A percentile compares a stretch with the other conserved stretches of the same genome.
Conservation (phyloP, 495 filamentous ascomycete genomes). For the Penicilliopsis zonata region DNA sequence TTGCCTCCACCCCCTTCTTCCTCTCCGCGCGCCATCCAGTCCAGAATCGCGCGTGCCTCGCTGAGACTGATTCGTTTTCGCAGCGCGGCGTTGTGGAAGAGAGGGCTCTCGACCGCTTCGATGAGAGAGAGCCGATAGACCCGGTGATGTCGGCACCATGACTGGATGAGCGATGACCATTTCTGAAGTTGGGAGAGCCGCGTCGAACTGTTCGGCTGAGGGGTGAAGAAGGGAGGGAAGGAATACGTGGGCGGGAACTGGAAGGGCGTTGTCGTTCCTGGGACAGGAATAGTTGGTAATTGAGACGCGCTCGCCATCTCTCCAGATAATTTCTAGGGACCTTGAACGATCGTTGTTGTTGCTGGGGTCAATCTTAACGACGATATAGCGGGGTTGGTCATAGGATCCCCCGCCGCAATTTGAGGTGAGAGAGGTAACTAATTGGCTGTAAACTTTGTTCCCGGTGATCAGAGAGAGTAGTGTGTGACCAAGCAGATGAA, state of each 20-base stretch:
- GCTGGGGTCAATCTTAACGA: too few species aligned
- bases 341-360: too few species aligned
- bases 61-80: constrained; percentile 43
- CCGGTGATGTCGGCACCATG: constrained; percentile 69
- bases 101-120: constrained; percentile 43
- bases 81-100: constrained; percentile 43
- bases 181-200: constrained; percentile 64
- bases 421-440: too few species aligned
- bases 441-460: too few species aligned
- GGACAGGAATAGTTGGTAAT: too few species aligned
- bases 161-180: constrained; percentile 76
- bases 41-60: constrained; percentile 57
- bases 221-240: constrained; percentile 47
- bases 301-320: too few species aligned
- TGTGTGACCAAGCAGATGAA: too few species aligned
- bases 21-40: constrained; percentile 56
- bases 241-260: constrained; percentile 32
- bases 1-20: constrained; percentile 43
- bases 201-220: constrained; percentile 66
- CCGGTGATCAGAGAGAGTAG: too few species aligned
- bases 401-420: too few species aligned
- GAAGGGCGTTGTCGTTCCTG: constrained; percentile 16
- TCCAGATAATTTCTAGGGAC: too few species aligned
- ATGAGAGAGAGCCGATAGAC: constrained; percentile 58
- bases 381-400: too few species aligned